Evolutionary conservation across 2,329 filamentous ascomycete genomes (phyloP), one percentile per base, ranked within the genome.

Genomic region (Xenoacremonium recifei): DNA sequence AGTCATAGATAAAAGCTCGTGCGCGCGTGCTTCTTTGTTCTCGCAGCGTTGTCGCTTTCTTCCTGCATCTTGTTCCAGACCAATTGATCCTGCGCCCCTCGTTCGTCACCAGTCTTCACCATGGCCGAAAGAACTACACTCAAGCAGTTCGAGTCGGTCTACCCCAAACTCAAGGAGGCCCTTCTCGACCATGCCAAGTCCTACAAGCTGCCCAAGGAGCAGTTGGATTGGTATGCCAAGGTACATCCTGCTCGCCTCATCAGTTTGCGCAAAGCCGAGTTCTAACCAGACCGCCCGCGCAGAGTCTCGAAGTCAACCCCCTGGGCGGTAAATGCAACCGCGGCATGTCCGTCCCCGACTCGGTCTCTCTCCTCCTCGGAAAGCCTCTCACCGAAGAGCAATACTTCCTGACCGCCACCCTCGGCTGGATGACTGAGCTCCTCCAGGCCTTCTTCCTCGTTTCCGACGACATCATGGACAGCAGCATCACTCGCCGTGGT

Each of bases 371-470:
- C 59, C 82, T 97, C 50, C 80, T 91, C 61, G 76, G 69, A 54
- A 73, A 80, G 55, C 73, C 86, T 41, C 82, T 97, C 51, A 80
- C 74, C 52, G 78, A 88, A 49, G 80, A 92, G 44, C 86, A 97
- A 71, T 95, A 91, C 77, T 93, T 95, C 75, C 76, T 88, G 57
- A 77, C 92, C 35, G 88, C 90, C 33, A 86, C 89, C 15, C 80
- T 99, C 15, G 93, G 93, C 62, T 99, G 93, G 93, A 83, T 96
- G 79, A 95, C 95, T 50, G 93, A 99, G 79, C 82, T 99, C 37
- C 86, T 99, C 23, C 93, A 99, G 74, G 92, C 93, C 53, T 97
- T 96, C 79, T 97, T 99, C 82, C 83, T 99, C 45, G 93, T 99
- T 53, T 90, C 89, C 33, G 93, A 99, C 72, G 93, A 99, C 69